Evolutionary conservation across 2,329 filamentous ascomycete species (phyloP), one percentile per base, ranked within the genome.

Genomic region (Venturia aucupariae): DNA sequence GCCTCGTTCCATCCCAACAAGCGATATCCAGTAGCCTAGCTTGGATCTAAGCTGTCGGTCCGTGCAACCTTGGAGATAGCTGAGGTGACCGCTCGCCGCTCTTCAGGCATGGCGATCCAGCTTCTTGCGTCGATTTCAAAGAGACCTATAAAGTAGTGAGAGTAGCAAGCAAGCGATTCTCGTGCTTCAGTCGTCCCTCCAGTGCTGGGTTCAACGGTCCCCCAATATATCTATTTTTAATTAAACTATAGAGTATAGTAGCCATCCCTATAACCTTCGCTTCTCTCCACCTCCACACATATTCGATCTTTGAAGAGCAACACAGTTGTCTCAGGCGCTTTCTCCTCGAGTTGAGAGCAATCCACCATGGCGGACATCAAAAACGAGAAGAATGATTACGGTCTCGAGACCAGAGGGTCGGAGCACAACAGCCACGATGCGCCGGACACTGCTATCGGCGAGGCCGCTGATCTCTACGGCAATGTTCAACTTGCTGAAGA

Each of bases 391-490:
- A 38, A 27, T 8, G 41, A 60, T 38, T 60, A 60, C 38, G 38
- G 41, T 27, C 11, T 42, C 59, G 35, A 60, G 17, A 38, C 30
- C 32, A 44, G 11, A 17, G 15, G 11, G 2, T 41, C 59, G 32
- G 13, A 15, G 5, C 42, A 15, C 24, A 27, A 19, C n/a, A 44
- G 24, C n/a, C 59, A 60, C n/a, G 35, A 60, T 32, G 6, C 44
- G n/a, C n/a, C 22, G 38, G 60, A 38, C 41, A 57, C 59, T 39
- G 68, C 67, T 39, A 69, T 78, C 27, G 73, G 71, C 27, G 82
- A 84, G 71, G 81, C 81, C 48, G 77, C 77, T 51, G 82, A 80
- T 62, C 59, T 84, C 24, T 84, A 82, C 70, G 81, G 82, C 57
- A 77, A 82, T 67, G 69, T 80, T 46, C 73, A 79, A 63, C 77